These are phyloP conservation scores for Aspergillus indologenus DNA, from an alignment of 495 filamentous ascomycete genomes.

Conservation along the genomic window DNA sequence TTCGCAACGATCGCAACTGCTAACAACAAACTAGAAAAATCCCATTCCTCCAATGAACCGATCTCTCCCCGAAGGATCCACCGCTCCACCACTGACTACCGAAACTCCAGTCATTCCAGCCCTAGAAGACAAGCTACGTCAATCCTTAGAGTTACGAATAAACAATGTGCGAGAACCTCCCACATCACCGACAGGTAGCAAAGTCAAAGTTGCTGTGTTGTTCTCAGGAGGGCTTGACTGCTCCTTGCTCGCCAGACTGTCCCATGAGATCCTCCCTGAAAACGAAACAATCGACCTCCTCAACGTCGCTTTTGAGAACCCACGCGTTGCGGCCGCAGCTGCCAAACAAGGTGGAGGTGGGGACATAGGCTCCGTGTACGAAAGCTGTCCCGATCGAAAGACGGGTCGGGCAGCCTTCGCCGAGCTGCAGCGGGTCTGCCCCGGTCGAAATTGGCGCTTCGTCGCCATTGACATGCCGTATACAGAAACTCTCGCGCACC, in stretches of 20 bases:
- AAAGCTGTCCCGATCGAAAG: constrained; percentile 82
- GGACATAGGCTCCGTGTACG: constrained; percentile 58
- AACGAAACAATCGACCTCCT: constrained; percentile 76
- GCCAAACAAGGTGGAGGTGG: constrained; percentile 24
- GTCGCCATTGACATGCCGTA: constrained; percentile 82
- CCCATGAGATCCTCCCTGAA: constrained; percentile 71
- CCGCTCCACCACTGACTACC: constrained; percentile 37
- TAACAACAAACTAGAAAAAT: constrained; percentile 40
- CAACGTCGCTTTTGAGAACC: constrained; percentile 97
- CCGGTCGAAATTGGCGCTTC: constrained; percentile 73
- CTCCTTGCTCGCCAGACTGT: constrained; percentile 76
- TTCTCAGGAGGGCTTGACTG: constrained; percentile 97
- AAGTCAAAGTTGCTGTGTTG: constrained; percentile 68
- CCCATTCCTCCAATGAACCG: constrained; percentile 63
- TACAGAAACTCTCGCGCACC: constrained; percentile 66
- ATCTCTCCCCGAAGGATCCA: constrained; percentile 35
- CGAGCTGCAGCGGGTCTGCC: constrained; percentile 71
- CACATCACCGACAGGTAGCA: constrained; percentile 24
- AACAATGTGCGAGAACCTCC: constrained; percentile 62
- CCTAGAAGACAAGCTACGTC: constrained; percentile 56
- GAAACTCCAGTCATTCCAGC: constrained; percentile 52
- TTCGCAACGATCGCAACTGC: not conserved
- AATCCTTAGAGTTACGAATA: constrained; percentile 64
- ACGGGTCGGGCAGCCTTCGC: constrained; percentile 74
- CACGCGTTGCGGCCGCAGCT: constrained; percentile 59